A percentile compares a stretch with the other conserved stretches of the same genome.
Evolutionary conservation across 768 basidiomycete genomes (phyloP).

Genomic region (Lanmaoa pseudosensibilis): DNA sequence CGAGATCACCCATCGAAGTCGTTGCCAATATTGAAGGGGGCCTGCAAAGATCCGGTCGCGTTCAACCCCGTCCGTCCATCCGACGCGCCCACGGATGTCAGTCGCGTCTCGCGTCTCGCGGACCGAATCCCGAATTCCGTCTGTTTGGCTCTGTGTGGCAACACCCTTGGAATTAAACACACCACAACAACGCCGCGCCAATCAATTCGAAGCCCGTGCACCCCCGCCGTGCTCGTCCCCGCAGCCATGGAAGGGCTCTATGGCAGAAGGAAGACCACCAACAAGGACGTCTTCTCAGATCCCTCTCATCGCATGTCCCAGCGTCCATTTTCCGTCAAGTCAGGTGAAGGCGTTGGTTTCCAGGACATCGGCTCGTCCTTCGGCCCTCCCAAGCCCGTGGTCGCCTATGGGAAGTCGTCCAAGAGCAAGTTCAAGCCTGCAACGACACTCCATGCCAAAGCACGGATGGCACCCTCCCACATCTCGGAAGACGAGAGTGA

Average conservation of each 20-base stretch:
- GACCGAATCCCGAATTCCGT: background rate
- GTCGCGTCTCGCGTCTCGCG: too few relatives aligned
- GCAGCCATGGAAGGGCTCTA: slow-evolving; percentile 27
- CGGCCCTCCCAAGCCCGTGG: slow-evolving; percentile 2
- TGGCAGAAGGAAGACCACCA: background rate
- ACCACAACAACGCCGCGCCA: slow-evolving; percentile 30
- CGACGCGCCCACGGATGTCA: too few relatives aligned
- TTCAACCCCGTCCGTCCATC: background rate
- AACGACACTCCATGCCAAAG: background rate
- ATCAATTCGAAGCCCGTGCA: slow-evolving; percentile 8
- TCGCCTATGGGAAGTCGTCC: background rate
- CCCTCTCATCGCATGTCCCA: slow-evolving; percentile 20
- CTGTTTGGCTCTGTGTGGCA: slow-evolving; percentile 23
- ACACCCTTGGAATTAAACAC: slow-evolving; percentile 27
- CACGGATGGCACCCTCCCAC: background rate
- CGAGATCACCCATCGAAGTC: slow-evolving; percentile 14
- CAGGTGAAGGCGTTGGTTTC: slow-evolving; percentile 29
- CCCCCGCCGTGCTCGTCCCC: background rate
- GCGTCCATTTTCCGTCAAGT: slow-evolving; percentile 25
- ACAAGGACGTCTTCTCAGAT: slow-evolving; percentile 14
- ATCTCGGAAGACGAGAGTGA: slow-evolving; percentile 24
- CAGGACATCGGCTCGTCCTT: slow-evolving; percentile 27
- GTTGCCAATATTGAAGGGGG: slow-evolving; percentile 3
- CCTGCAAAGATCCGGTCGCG: background rate
- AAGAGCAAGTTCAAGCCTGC: slow-evolving; percentile 13